Base-by-base conservation (phyloP, 768 basidiomycete genomes). In the Rhodosporidiobolus sp. region DNA sequence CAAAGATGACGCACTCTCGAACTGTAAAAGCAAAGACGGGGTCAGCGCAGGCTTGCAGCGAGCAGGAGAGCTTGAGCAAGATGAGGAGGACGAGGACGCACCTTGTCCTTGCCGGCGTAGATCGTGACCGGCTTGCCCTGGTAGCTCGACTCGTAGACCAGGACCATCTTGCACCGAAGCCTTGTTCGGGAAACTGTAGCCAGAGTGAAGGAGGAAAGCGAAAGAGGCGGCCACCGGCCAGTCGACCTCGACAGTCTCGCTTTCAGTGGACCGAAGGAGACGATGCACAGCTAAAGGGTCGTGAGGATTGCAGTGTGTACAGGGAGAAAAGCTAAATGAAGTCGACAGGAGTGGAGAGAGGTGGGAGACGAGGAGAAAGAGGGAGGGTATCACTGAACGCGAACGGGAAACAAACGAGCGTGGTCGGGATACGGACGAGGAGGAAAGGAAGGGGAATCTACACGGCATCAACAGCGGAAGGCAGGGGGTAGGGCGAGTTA, bases 21-120 rank as follows among this genome's bases (percentile, higher is more conserved):
- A 74, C 69, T 66, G 57, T 32, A n/a, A 24, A 24, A 16, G 32
- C 22, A 52, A 24, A 8, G 19, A 17, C 16, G 11, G 1, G 56
- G 28, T 59, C 48, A 48, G 54, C 45, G 30, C 57, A 14, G 28
- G 9, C 11, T 7, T n/a, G 17, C 8, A 34, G 26, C 30, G 14
- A 16, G 52, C 52, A 43, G n/a, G 43, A n/a, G 43, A 46, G 43
- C 38, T 43, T 14, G n/a, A 20, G 28, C 32, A 11, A 30, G 45
- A 43, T 34, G 30, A 20, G 84, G 89, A 79, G 78, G 93, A 91
- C 93, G 83, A n/a, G n/a, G n/a, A n/a, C 96, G 92, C 71, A 93
- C 89, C 83, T 99, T 98, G 85, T 99, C 95, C 80, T 87, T 88
- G 38, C 95, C 83, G 77, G 81, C 82, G 45, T 74, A 79, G 62